Percentiles rank a stretch among this genome's conserved stretches.
phyloP scores from a whole-genome alignment of 345 rosid species.

The Combretum micranthum region DNA sequence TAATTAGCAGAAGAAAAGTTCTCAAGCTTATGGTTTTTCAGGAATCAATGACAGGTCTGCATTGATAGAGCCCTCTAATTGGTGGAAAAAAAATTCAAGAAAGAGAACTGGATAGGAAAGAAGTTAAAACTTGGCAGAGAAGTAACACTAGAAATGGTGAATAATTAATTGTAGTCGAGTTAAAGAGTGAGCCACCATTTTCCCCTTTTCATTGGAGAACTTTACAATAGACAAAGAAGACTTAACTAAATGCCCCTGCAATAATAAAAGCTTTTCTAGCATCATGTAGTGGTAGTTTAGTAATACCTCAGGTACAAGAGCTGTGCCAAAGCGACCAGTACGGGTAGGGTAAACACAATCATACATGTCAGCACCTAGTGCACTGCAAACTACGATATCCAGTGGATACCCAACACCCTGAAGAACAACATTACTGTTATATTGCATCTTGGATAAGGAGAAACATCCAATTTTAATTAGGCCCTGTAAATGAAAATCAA shows the following conservation, averaged over 20 bases:
- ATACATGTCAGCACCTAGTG: slow-evolving; percentile 81
- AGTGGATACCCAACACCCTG: slow-evolving; percentile 86
- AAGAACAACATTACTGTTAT: slow-evolving; percentile 2
- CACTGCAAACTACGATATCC: slow-evolving; percentile 81
- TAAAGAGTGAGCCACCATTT: neutral
- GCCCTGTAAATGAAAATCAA: slow-evolving; percentile 4
- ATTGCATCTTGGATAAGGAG: slow-evolving; percentile 2
- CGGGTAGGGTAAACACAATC: slow-evolving; percentile 84
- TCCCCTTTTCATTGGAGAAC: too few species aligned
- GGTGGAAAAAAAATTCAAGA: too few species aligned
- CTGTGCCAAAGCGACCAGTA: slow-evolving; percentile 81
- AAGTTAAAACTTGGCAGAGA: neutral
- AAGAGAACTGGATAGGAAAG: too few species aligned
- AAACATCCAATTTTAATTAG: neutral
- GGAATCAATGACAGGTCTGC: too few species aligned
- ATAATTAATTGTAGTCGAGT: neutral
- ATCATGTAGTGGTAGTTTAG: neutral
- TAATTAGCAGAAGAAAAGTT: too few species aligned
- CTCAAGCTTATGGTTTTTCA: too few species aligned
- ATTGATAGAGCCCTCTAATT: too few species aligned
- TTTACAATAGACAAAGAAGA: too few species aligned
- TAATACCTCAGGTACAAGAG: slow-evolving; percentile 69
- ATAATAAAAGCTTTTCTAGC: too few species aligned
- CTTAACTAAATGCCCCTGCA: too few species aligned
- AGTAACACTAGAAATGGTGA: neutral